Evolutionary conservation across 1,139 yeast species (phyloP).

Genomic region (Geotrichum fermentans): DNA sequence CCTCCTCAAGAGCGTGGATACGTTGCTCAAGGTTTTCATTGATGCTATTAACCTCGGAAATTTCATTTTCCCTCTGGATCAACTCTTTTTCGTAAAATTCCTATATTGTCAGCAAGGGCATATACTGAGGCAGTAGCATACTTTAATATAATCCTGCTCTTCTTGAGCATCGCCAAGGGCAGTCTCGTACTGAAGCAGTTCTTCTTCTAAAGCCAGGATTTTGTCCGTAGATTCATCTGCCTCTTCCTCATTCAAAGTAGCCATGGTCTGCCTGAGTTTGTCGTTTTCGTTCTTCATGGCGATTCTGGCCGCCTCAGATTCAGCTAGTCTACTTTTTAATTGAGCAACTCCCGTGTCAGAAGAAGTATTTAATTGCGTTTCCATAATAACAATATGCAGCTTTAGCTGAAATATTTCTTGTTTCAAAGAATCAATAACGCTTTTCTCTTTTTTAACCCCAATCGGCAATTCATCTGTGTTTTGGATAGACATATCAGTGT

Average conservation of each 20-base stretch:
- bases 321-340: constrained; percentile 23
- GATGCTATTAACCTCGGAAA: constrained; percentile 7
- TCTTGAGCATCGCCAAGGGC: constrained; percentile 14
- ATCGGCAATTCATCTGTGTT: constrained; percentile 3
- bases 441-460: constrained; percentile 16
- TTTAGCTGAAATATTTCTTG: constrained; percentile 26
- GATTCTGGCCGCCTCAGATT: constrained; percentile 23
- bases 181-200: constrained; percentile 5
- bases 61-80: constrained; percentile 10
- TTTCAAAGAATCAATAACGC: constrained; percentile 20
- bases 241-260: constrained; percentile 13
- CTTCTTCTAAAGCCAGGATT: constrained; percentile 11
- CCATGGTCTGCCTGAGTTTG: constrained; percentile 22
- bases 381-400: constrained; percentile 24
- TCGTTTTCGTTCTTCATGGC: constrained; percentile 24
- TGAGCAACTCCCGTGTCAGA: constrained; percentile 25
- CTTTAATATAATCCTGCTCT: constrained; percentile 10
- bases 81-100: constrained; percentile 12
- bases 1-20: constrained; percentile 4
- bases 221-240: constrained; percentile 7
- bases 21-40: constrained; percentile 12
- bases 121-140: neutral
- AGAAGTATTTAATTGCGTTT: constrained; percentile 20
- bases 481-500: neutral
- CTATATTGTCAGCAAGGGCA: constrained; percentile 3